These are phyloP conservation scores for Neonectria sp. DNA, from an alignment of 2,329 filamentous ascomycete species.

Conservation along the genomic window DNA sequence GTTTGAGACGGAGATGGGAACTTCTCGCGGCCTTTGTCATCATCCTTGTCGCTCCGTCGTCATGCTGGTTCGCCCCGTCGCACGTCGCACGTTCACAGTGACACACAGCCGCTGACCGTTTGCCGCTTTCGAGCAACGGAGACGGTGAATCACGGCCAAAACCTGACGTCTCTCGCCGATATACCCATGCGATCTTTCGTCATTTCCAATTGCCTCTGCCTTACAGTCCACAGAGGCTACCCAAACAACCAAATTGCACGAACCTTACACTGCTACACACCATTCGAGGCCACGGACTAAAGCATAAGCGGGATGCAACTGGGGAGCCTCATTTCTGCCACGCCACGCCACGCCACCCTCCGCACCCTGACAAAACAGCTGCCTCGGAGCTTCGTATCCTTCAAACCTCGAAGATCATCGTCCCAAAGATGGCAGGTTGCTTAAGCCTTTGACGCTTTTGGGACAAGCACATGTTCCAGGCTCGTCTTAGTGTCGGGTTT, in stretches of 20 bases:
- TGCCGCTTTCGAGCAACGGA: slow-evolving; percentile 2
- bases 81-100: neutral
- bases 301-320: slow-evolving; percentile 6
- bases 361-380: neutral
- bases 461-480: slow-evolving; percentile 17
- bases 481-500: slow-evolving; percentile 22
- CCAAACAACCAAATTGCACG: neutral
- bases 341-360: slow-evolving; percentile 18
- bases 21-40: neutral
- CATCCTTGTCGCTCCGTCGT: neutral
- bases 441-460: slow-evolving; percentile 10
- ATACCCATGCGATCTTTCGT: neutral
- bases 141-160: neutral
- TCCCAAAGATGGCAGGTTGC: neutral
- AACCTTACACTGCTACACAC: slow-evolving; percentile 1
- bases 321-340: slow-evolving; percentile 22
- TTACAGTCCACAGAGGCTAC: neutral
- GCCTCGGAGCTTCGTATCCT: neutral
- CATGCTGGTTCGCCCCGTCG: neutral
- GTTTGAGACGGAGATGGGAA: neutral
- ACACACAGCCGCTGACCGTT: slow-evolving; percentile 1
- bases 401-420: neutral
- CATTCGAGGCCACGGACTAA: neutral
- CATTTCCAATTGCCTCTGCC: neutral
- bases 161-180: neutral